Evolutionary conservation across 2,329 filamentous ascomycete genomes (phyloP).

Genomic region (Parastagonospora nodorum): DNA sequence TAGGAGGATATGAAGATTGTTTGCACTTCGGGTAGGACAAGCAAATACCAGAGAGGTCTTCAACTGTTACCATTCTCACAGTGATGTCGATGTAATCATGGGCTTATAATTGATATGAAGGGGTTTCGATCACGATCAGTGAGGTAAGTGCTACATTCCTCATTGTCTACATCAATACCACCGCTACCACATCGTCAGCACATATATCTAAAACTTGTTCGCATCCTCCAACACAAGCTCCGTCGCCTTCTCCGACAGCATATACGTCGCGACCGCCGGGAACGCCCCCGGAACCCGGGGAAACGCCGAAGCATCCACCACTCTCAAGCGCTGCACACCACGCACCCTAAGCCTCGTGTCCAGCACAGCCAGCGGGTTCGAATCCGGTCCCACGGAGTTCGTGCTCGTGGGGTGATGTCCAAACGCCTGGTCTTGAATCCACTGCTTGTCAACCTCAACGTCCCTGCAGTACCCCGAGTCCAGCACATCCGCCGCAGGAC

Average conservation of each 20-base stretch:
- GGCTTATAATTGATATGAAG: too few relatives aligned
- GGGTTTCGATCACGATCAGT: too few relatives aligned
- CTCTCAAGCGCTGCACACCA: constrained; percentile 57
- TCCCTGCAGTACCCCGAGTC: constrained; percentile 25
- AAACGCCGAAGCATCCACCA: constrained; percentile 42
- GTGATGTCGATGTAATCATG: too few relatives aligned
- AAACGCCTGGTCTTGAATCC: constrained; percentile 23
- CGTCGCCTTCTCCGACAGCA: constrained; percentile 24
- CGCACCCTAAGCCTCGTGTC: constrained; percentile 43
- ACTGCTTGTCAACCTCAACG: constrained; percentile 18
- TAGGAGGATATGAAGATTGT: too few relatives aligned
- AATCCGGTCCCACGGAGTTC: constrained; percentile 27
- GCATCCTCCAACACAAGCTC: constrained; percentile 26
- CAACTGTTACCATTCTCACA: too few relatives aligned
- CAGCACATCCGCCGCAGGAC: constrained; percentile 43
- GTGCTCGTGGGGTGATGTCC: constrained; percentile 25
- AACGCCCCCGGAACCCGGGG: constrained; percentile 55
- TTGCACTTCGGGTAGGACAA: too few relatives aligned
- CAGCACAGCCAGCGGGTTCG: constrained; percentile 39
- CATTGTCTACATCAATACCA: too few relatives aligned
- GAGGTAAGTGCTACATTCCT: too few relatives aligned
- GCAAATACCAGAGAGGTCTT: too few relatives aligned
- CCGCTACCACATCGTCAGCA: too few relatives aligned
- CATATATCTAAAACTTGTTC: background rate
- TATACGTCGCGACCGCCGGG: constrained; percentile 56